phyloP scores from a whole-genome alignment of 2,329 filamentous ascomycete species.

The Fusarium vanettenii region DNA sequence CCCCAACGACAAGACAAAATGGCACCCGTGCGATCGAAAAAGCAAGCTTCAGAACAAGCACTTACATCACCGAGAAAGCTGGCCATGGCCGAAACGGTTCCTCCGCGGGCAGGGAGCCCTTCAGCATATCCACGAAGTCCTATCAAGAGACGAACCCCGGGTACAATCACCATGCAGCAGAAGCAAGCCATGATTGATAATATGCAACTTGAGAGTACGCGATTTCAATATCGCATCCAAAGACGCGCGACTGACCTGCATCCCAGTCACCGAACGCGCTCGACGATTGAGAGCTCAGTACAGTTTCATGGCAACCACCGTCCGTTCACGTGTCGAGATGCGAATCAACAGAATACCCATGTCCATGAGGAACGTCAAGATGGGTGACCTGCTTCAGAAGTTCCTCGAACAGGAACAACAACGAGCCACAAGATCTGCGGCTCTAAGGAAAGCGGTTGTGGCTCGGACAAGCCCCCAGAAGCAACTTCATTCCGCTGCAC shows the following conservation, averaged over 20 bases:
- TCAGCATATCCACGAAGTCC: slow-evolving; percentile 65
- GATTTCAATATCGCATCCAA: slow-evolving; percentile 22
- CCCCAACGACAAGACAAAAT: slow-evolving; percentile 49
- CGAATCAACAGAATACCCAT: slow-evolving; percentile 92
- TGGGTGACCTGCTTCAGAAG: slow-evolving; percentile 79
- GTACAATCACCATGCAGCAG: slow-evolving; percentile 74
- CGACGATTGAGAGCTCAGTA: slow-evolving; percentile 91
- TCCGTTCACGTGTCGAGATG: slow-evolving; percentile 89
- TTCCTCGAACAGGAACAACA: slow-evolving; percentile 59
- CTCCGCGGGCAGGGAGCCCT: slow-evolving; percentile 44
- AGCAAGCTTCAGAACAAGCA: slow-evolving; percentile 44
- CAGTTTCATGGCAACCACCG: slow-evolving; percentile 85
- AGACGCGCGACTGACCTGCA: slow-evolving; percentile 27
- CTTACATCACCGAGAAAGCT: slow-evolving; percentile 27
- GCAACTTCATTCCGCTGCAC: slow-evolving; percentile 42
- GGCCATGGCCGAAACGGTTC: slow-evolving; percentile 38
- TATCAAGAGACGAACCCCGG: slow-evolving; percentile 66
- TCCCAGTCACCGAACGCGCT: slow-evolving; percentile 84
- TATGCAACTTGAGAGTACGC: slow-evolving; percentile 85
- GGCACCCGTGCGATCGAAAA: slow-evolving; percentile 58
- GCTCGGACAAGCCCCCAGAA: slow-evolving; percentile 52
- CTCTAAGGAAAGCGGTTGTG: slow-evolving; percentile 62
- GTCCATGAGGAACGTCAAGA: slow-evolving; percentile 80
- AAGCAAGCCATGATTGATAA: slow-evolving; percentile 93
- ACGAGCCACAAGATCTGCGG: slow-evolving; percentile 56